These are phyloP conservation scores for Naganishia friedmannii DNA, from an alignment of 768 basidiomycete species.

Conservation along the genomic window DNA sequence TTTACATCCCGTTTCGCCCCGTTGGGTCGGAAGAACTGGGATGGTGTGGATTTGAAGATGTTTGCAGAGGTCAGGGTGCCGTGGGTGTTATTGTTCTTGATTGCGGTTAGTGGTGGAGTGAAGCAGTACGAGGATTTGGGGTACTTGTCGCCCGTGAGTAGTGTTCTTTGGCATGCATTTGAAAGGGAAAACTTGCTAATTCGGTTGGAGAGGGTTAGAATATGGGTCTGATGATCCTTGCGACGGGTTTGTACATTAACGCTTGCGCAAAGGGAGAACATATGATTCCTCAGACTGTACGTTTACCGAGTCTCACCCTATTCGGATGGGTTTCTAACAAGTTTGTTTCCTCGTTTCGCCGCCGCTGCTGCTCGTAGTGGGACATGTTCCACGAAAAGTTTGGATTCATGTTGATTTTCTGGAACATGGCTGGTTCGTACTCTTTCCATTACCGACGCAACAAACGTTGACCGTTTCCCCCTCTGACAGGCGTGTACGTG, in stretches of 20 bases:
- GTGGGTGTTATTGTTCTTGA: conserved; percentile 92
- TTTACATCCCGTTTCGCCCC: conserved; percentile 20
- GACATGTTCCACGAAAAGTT: conserved; percentile 99
- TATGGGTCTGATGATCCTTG: conserved; percentile 93
- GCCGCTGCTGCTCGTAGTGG: conserved; percentile 86
- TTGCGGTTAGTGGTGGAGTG: conserved; percentile 85
- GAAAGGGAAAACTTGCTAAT: not conserved
- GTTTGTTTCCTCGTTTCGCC: too few species aligned
- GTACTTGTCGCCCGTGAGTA: conserved; percentile 79
- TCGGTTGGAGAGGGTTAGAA: conserved; percentile 61
- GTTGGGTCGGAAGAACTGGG: conserved; percentile 47
- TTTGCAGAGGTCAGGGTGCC: conserved; percentile 96
- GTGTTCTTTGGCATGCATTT: too few species aligned
- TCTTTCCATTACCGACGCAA: not conserved
- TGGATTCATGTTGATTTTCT: conserved; percentile 95
- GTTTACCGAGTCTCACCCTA: not conserved
- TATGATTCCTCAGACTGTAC: conserved; percentile 50
- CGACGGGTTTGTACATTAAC: conserved; percentile 93
- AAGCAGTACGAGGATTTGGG: conserved; percentile 93
- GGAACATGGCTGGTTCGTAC: conserved; percentile 58
- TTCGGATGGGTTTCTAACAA: too few species aligned
- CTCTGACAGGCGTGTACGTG: conserved; percentile 4
- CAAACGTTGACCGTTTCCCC: not conserved
- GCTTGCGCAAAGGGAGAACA: conserved; percentile 83
- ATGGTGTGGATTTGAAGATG: conserved; percentile 92